Evolutionary conservation across 768 basidiomycete genomes (phyloP), one percentile per base, ranked within the genome.

Genomic region (Kwoniella dejecticola): DNA sequence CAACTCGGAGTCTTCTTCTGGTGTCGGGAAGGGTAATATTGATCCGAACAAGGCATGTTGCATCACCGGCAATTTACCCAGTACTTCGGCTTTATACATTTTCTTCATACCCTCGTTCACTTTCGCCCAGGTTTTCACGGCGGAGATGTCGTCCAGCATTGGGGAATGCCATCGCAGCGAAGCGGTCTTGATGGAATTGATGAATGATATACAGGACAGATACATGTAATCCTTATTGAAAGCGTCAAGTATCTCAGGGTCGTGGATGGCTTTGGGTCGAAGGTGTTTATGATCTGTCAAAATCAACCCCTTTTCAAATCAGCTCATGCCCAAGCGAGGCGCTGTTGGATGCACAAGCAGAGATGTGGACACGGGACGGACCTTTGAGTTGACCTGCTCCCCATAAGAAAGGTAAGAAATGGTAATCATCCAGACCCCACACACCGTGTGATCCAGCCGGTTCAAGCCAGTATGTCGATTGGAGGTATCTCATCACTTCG

Each of bases 401-500:
- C 67, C 72, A 79, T 4, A 80, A 59, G 81, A 93, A 97, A 0
- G 89, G 94, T 15, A 94, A 83, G 80, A 96, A 99, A 70, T 96
- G 93, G 71, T 97, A 99, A 71, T 97, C 93, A 69, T 96, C 93
- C 57, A 98, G 81, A 1, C 95, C 95, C 90, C 94, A 98, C 0
- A 97, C 95, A 0, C 95, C 95, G 75, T 98, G 95, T 1, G 96
- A 98, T n/a, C 95, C 94, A 6, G 95, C 95, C 2, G 95, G 94
- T 77, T 99, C 95, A 0, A 97, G 85, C 92, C 94, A 97, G 76
- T 99, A 99, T 2, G 88, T 86, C 3, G 90, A 92, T 69, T 98
- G 94, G 1, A 99, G 82, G 11, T 85, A 72, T 0, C 96, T 86
- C 67, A 80, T 79, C 31, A 80, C 68, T 27, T 72, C 50, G 72